phyloP scores from a whole-genome alignment of 257 asterid genomes.

The Solanum piurae region DNA sequence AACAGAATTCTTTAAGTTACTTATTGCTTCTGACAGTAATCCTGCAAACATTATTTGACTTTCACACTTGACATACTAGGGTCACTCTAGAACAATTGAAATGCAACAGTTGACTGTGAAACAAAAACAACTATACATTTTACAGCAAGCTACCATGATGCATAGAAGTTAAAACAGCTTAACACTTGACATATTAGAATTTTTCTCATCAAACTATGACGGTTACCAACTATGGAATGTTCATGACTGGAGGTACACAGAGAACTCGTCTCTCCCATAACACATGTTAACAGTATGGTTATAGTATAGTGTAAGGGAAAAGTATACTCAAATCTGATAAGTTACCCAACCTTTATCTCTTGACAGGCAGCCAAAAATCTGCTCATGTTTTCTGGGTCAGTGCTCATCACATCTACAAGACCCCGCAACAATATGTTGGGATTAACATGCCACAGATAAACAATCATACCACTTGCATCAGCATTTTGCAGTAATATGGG shows the following conservation, averaged over 20 bases:
- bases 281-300: not conserved
- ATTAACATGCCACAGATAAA: constrained; percentile 59
- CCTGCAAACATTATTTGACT: not conserved
- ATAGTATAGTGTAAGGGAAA: not conserved
- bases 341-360: constrained; percentile 59
- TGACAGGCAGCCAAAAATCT: constrained; percentile 44
- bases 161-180: not conserved
- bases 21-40: not conserved
- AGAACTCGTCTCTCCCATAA: not conserved
- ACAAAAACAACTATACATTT: not conserved
- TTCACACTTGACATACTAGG: not conserved
- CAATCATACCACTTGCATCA: constrained; percentile 29
- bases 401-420: not conserved
- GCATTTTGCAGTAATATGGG: constrained; percentile 36
- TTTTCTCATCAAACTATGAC: not conserved
- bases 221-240: not conserved
- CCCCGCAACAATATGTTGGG: constrained; percentile 34
- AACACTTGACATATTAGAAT: not conserved
- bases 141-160: not conserved
- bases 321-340: not conserved
- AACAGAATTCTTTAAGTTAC: not conserved
- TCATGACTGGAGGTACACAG: no score
- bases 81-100: not conserved
- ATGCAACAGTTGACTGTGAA: not conserved
- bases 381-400: not conserved